Percentiles rank a stretch among this genome's conserved stretches.
Conservation (phyloP, 2,329 filamentous ascomycete species). For the Cladophialophora yegresii region DNA sequence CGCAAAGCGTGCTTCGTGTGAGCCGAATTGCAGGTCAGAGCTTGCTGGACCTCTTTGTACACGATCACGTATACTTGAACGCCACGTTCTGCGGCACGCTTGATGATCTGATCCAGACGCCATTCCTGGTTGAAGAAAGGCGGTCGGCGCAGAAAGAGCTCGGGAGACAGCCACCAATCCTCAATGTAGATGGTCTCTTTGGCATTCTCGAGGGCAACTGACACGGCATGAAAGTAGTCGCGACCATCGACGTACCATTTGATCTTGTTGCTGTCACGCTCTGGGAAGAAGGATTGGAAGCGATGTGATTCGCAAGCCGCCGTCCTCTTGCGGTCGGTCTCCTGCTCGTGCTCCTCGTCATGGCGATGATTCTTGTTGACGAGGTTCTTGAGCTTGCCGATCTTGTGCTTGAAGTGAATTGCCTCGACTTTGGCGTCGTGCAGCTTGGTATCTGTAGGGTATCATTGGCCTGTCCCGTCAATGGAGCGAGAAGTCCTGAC, state of each 20-base stretch:
- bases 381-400: slow-evolving; percentile 66
- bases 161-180: slow-evolving; percentile 91
- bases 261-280: slow-evolving; percentile 77
- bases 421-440: slow-evolving; percentile 54
- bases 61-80: slow-evolving; percentile 94
- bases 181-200: slow-evolving; percentile 93
- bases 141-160: slow-evolving; percentile 73
- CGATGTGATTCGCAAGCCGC: slow-evolving; percentile 72
- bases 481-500: slow-evolving; percentile 20
- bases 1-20: slow-evolving; percentile 89
- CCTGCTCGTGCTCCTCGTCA: slow-evolving; percentile 87
- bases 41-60: slow-evolving; percentile 82
- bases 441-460: slow-evolving; percentile 41
- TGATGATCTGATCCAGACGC: slow-evolving; percentile 82
- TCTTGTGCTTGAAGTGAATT: slow-evolving; percentile 61
- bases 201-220: slow-evolving; percentile 82
- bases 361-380: slow-evolving; percentile 89
- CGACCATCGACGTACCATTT: slow-evolving; percentile 98
- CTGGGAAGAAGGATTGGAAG: slow-evolving; percentile 87
- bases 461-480: slow-evolving; percentile 16
- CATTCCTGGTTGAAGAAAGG: slow-evolving; percentile 81
- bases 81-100: slow-evolving; percentile 83
- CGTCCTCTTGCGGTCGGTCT: slow-evolving; percentile 76
- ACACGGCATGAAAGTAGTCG: slow-evolving; percentile 95
- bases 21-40: slow-evolving; percentile 84